Evolutionary conservation across 306 rosid genomes (phyloP).

Genomic region (Lathyrus tuberosus): DNA sequence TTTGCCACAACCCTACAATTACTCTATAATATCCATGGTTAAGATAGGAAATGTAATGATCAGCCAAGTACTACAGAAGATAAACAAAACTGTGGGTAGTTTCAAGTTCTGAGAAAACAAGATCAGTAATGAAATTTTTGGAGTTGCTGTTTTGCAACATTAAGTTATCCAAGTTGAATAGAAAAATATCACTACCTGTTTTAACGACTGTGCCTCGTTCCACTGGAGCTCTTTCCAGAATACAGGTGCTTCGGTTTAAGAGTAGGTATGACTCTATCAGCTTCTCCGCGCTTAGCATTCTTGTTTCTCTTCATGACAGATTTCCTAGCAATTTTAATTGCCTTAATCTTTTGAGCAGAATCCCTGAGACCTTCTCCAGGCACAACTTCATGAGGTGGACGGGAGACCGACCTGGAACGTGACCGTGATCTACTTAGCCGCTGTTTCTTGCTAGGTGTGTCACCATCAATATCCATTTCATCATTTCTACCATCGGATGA

Average conservation of each 20-base stretch:
- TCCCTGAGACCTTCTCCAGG: constrained; percentile 91
- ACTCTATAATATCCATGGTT: background rate
- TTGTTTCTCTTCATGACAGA: constrained; percentile 76
- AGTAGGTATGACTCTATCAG: constrained; percentile 84
- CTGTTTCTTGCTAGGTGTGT: constrained; percentile 70
- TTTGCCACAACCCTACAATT: too few relatives aligned
- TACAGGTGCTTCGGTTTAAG: constrained; percentile 80
- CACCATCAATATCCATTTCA: constrained; percentile 71
- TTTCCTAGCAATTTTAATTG: constrained; percentile 62
- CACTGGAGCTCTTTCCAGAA: constrained; percentile 76
- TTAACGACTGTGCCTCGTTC: constrained; percentile 81
- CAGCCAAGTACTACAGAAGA: background rate
- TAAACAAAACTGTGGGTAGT: background rate
- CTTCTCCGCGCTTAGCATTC: constrained; percentile 86
- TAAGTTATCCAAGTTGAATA: background rate
- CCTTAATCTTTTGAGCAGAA: constrained; percentile 72
- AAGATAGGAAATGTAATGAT: background rate
- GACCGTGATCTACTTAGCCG: constrained; percentile 57
- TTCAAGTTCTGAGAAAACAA: background rate
- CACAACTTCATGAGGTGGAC: constrained; percentile 65
- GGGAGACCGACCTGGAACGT: constrained; percentile 60
- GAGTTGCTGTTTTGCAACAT: background rate
- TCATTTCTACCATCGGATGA: constrained; percentile 48
- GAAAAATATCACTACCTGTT: constrained; percentile 32
- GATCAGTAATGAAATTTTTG: background rate